Evolutionary conservation across 805 yeast species (phyloP).

Genomic region (Kodamaea fukazawae): DNA sequence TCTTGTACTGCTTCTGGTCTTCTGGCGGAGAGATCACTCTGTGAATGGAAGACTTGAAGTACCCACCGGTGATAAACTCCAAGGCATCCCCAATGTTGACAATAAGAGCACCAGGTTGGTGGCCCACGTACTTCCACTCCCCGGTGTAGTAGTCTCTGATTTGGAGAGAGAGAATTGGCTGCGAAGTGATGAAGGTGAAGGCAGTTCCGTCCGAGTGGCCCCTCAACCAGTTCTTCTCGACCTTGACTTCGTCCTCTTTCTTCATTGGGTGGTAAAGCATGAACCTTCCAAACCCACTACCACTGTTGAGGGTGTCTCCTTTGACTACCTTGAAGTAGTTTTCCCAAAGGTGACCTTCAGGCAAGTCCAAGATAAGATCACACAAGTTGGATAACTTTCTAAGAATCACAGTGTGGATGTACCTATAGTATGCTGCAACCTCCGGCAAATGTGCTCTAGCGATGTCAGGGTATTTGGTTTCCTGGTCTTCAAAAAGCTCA

Average conservation of each 20-base stretch:
- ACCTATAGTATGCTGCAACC: slow-evolving; percentile 22
- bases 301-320: slow-evolving; percentile 23
- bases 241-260: slow-evolving; percentile 22
- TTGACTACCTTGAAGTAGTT: slow-evolving; percentile 25
- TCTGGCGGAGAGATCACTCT: slow-evolving; percentile 16
- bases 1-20: slow-evolving; percentile 14
- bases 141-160: slow-evolving; percentile 30
- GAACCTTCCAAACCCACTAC: slow-evolving; percentile 29
- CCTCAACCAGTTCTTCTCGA: slow-evolving; percentile 26
- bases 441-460: slow-evolving; percentile 23
- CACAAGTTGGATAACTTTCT: slow-evolving; percentile 24
- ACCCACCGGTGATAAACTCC: slow-evolving; percentile 31
- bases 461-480: slow-evolving; percentile 23
- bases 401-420: slow-evolving; percentile 20
- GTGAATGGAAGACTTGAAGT: slow-evolving; percentile 17
- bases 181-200: slow-evolving; percentile 31
- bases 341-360: slow-evolving; percentile 29
- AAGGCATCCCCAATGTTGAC: slow-evolving; percentile 31
- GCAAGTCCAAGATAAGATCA: slow-evolving; percentile 27
- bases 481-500: slow-evolving; percentile 17
- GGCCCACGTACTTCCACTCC: slow-evolving; percentile 30
- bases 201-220: slow-evolving; percentile 33
- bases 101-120: slow-evolving; percentile 27
- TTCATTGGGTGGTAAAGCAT: slow-evolving; percentile 28
- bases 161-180: slow-evolving; percentile 29